Conservation (phyloP, 163 green algal genomes). For the Smithsoniella earleae region DNA sequence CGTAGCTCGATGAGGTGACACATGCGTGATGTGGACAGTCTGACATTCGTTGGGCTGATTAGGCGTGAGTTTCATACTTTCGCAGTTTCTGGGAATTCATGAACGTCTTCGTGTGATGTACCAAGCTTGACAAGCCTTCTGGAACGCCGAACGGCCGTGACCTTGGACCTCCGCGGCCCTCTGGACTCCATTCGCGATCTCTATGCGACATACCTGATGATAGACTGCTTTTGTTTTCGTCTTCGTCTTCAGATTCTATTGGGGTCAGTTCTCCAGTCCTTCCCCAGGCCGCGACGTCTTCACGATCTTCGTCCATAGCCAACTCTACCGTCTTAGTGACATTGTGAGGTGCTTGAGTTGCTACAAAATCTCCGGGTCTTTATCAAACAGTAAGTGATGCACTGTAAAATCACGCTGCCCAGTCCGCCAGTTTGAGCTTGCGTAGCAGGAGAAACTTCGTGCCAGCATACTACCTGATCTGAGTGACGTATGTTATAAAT, state of each 20-base stretch:
- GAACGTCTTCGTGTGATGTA: slow-evolving; percentile 28
- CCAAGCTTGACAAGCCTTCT: background rate
- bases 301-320: background rate
- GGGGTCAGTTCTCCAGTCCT: background rate
- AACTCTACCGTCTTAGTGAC: slow-evolving; percentile 4
- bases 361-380: no score
- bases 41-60: background rate
- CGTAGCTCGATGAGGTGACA: background rate
- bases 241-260: background rate
- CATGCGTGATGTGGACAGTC: background rate
- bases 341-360: background rate
- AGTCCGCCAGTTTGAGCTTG: no score
- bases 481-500: no score
- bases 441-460: no score
- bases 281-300: slow-evolving; percentile 19
- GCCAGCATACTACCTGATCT: no score
- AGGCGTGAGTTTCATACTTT: background rate
- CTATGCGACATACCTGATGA: slow-evolving; percentile 4
- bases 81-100: slow-evolving; percentile 14
- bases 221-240: background rate
- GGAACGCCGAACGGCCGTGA: background rate
- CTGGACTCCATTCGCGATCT: background rate
- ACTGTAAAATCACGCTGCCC: no score
- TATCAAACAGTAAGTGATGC: no score
- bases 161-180: background rate